Conservation (phyloP, 805 yeast genomes). For the Wickerhamiella parazyma region DNA sequence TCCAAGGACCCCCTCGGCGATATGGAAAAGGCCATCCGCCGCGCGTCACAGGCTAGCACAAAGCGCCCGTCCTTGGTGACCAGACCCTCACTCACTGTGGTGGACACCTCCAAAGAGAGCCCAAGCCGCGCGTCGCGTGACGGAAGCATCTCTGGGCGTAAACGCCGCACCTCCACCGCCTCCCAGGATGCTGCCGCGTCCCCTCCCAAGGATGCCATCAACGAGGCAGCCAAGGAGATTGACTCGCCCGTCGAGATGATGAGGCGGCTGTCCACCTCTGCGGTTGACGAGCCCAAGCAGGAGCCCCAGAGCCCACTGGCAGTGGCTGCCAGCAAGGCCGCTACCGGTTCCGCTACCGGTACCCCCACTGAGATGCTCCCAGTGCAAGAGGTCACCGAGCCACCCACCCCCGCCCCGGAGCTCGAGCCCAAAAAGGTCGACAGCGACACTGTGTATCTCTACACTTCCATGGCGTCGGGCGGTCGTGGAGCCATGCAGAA, state of each 20-base stretch:
- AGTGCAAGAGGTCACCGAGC: neutral
- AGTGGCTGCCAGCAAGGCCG: neutral
- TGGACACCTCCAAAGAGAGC: too few relatives aligned
- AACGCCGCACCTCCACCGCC: neutral
- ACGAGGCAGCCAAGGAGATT: neutral
- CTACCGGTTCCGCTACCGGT: neutral
- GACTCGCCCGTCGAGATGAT: neutral
- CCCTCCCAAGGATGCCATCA: neutral
- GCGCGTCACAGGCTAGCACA: neutral
- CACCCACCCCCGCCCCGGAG: neutral
- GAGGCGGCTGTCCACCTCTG: neutral
- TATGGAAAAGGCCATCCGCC: neutral
- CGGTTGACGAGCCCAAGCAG: neutral
- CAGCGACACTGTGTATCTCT: slow-evolving; percentile 40
- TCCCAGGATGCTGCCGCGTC: neutral
- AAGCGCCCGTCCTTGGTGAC: neutral
- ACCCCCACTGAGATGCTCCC: neutral
- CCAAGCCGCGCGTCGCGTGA: too few relatives aligned
- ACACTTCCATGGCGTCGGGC: slow-evolving; percentile 80
- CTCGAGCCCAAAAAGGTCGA: neutral
- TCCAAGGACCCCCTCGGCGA: neutral
- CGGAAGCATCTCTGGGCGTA: neutral
- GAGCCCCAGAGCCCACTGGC: too few relatives aligned
- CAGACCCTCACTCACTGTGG: neutral
- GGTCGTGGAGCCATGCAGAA: slow-evolving; percentile 52